A percentile compares a stretch with the other conserved stretches of the same genome.
Conservation (phyloP, 2,329 filamentous ascomycete genomes). For the Claviceps purpurea region DNA sequence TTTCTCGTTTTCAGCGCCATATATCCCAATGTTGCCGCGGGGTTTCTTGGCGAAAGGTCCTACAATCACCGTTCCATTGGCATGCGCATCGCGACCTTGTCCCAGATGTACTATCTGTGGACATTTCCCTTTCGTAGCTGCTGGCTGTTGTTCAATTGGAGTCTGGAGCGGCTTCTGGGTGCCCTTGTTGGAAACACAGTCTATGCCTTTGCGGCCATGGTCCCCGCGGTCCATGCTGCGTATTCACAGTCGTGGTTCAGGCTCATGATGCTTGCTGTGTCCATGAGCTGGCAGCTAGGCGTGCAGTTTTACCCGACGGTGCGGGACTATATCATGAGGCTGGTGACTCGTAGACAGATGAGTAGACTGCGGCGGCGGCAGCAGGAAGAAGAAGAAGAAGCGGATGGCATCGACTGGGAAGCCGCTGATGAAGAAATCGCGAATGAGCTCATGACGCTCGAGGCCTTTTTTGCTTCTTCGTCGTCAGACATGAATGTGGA, state of each 20-base stretch:
- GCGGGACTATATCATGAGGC: slow-evolving; percentile 7
- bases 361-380: neutral
- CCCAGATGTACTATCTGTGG: slow-evolving; percentile 10
- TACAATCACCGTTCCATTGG: slow-evolving; percentile 12
- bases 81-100: slow-evolving; percentile 9
- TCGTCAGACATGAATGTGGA: neutral
- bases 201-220: slow-evolving; percentile 9
- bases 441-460: slow-evolving; percentile 5
- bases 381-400: neutral
- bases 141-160: slow-evolving; percentile 12
- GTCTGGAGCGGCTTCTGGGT: slow-evolving; percentile 10
- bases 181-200: slow-evolving; percentile 10
- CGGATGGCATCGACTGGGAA: slow-evolving; percentile 6
- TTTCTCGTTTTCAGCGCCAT: slow-evolving; percentile 9
- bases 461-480: slow-evolving; percentile 1
- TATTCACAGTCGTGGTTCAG: slow-evolving; percentile 9
- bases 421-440: slow-evolving; percentile 5
- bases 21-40: slow-evolving; percentile 10
- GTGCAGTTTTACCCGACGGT: slow-evolving; percentile 9
- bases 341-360: slow-evolving; percentile 8
- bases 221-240: slow-evolving; percentile 7
- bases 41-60: slow-evolving; percentile 9
- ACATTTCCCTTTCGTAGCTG: slow-evolving; percentile 8
- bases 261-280: slow-evolving; percentile 10
- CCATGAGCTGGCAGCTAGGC: slow-evolving; percentile 9